Percentiles rank a stretch among this genome's conserved stretches.
Evolutionary conservation across 805 yeast species (phyloP).

Genomic region (Lipomyces anomalus): DNA sequence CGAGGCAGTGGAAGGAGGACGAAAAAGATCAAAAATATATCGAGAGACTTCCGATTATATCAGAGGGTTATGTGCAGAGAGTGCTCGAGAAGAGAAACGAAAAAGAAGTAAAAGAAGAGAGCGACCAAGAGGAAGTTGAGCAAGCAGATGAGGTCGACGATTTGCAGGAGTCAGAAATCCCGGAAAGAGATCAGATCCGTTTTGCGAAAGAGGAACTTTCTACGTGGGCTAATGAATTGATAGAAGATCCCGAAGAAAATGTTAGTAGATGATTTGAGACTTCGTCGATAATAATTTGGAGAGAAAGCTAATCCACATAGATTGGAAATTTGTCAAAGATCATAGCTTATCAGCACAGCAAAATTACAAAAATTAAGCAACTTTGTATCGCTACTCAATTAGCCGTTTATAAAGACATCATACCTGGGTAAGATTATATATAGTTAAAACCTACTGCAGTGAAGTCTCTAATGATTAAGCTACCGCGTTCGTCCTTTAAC

Average conservation of each 20-base stretch:
- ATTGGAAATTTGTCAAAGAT: conserved; percentile 6
- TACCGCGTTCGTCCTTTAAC: conserved; percentile 73
- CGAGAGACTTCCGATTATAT: conserved; percentile 77
- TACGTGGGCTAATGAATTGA: conserved; percentile 63
- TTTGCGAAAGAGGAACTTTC: conserved; percentile 81
- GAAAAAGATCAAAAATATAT: conserved; percentile 37
- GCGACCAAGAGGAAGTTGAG: conserved; percentile 30
- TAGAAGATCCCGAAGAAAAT: conserved; percentile 88
- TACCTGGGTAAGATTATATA: conserved; percentile 55
- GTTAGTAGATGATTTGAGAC: conserved; percentile 37
- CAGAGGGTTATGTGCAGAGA: conserved; percentile 65
- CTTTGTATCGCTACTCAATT: conserved; percentile 72
- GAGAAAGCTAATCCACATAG: too few species aligned
- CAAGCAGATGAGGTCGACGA: conserved; percentile 35
- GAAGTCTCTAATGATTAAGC: background rate
- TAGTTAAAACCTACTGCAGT: too few species aligned
- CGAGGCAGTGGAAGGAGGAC: conserved; percentile 46
- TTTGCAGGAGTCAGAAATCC: conserved; percentile 43
- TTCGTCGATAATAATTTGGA: too few species aligned
- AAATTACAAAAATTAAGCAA: conserved; percentile 47
- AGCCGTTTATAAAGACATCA: conserved; percentile 75
- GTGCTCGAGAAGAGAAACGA: conserved; percentile 35
- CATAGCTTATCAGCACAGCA: conserved; percentile 37
- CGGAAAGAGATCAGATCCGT: conserved; percentile 49
- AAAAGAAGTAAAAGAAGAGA: conserved; percentile 29